phyloP scores from a whole-genome alignment of 2,329 filamentous ascomycete species.

The Claviceps sp. region DNA sequence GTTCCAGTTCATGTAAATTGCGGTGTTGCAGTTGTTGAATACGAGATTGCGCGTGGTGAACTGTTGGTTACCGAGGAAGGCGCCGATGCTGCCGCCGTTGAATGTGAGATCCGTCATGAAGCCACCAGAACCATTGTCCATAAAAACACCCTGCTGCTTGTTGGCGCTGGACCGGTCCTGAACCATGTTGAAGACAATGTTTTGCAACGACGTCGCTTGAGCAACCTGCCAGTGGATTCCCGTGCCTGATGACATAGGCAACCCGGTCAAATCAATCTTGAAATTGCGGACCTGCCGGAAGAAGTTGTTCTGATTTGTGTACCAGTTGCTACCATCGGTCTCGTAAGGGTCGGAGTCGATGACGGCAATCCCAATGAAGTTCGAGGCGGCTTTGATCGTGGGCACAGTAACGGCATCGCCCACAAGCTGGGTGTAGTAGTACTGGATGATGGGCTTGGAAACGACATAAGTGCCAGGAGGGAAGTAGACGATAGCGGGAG shows the following conservation, averaged over 20 bases:
- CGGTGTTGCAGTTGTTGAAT: slow-evolving; percentile 72
- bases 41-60: slow-evolving; percentile 73
- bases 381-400: slow-evolving; percentile 57
- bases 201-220: slow-evolving; percentile 70
- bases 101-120: slow-evolving; percentile 76
- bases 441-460: slow-evolving; percentile 64
- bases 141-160: slow-evolving; percentile 65
- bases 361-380: slow-evolving; percentile 74
- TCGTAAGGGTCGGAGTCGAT: slow-evolving; percentile 83
- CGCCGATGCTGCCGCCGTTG: slow-evolving; percentile 66
- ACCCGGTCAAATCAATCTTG: slow-evolving; percentile 58
- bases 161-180: slow-evolving; percentile 50
- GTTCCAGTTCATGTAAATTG: slow-evolving; percentile 84
- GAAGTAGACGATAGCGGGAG: slow-evolving; percentile 83
- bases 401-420: slow-evolving; percentile 65
- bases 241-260: slow-evolving; percentile 47
- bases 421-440: slow-evolving; percentile 88
- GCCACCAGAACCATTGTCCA: slow-evolving; percentile 73
- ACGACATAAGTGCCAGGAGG: slow-evolving; percentile 77
- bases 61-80: slow-evolving; percentile 76
- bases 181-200: slow-evolving; percentile 70
- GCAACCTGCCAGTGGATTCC: slow-evolving; percentile 79
- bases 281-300: slow-evolving; percentile 76
- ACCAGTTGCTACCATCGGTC: slow-evolving; percentile 55
- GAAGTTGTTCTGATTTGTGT: slow-evolving; percentile 73